Conservation (phyloP, 2,329 filamentous ascomycete species). For the Colletotrichum noveboracense region DNA sequence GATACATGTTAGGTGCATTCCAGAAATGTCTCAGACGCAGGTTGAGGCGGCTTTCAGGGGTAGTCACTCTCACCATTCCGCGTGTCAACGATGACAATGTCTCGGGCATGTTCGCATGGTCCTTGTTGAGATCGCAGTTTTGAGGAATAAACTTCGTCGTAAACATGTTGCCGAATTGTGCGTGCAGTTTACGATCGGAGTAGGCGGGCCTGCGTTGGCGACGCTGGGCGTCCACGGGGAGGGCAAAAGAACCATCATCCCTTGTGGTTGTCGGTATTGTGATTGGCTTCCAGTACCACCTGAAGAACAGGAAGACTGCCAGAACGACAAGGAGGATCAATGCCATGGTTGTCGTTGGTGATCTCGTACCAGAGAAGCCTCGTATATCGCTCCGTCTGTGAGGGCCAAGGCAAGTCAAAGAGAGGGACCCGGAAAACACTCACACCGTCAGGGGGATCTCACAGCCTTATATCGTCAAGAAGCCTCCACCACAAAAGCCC, state of each 20-base stretch:
- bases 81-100: constrained; percentile 18
- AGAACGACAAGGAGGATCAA: not conserved
- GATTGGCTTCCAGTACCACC: not conserved
- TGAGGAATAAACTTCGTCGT: constrained; percentile 8
- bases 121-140: constrained; percentile 9
- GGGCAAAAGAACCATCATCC: constrained; percentile 20
- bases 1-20: not conserved
- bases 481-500: not conserved
- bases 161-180: constrained; percentile 14
- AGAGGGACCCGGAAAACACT: not conserved
- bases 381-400: not conserved
- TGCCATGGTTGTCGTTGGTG: not conserved
- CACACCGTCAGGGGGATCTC: not conserved
- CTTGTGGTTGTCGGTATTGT: constrained; percentile 22
- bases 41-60: not conserved
- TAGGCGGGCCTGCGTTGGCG: not conserved
- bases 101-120: constrained; percentile 17
- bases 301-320: not conserved
- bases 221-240: not conserved
- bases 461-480: not conserved
- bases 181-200: constrained; percentile 3
- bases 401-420: not conserved
- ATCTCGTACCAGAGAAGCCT: not conserved
- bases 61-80: constrained; percentile 17
- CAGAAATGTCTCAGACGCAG: not conserved